These are phyloP conservation scores for Dipodascus geniculatus DNA, from an alignment of 805 yeast genomes.

Conservation along the genomic window DNA sequence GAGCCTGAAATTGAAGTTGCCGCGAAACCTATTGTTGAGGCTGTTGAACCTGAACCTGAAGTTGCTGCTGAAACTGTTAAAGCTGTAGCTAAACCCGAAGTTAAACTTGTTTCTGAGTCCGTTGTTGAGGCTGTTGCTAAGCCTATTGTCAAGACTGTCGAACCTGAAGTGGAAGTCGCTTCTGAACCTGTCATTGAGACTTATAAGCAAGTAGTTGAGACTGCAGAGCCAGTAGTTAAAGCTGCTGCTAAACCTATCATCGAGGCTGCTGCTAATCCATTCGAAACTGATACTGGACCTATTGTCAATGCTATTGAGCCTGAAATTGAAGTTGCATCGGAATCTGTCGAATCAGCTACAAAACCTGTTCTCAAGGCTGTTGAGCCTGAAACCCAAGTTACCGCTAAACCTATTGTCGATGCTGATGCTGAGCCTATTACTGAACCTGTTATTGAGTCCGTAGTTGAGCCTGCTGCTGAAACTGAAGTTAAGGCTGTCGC, in stretches of 20 bases:
- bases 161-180: not conserved
- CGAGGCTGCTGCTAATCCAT: no score
- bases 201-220: not conserved
- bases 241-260: no score
- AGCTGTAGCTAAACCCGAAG: not conserved
- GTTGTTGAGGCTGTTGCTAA: not conserved
- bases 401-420: no score
- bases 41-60: not conserved
- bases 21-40: not conserved
- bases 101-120: not conserved
- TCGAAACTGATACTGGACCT: not conserved
- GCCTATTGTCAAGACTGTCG: not conserved
- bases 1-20: not conserved
- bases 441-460: not conserved
- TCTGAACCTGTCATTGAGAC: not conserved
- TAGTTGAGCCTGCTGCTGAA: not conserved
- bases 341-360: not conserved
- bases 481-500: not conserved
- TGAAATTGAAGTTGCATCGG: no score
- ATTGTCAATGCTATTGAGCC: not conserved
- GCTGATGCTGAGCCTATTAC: not conserved
- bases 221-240: no score
- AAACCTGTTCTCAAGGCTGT: not conserved
- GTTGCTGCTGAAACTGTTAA: not conserved
- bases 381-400: no score